Percentiles rank a stretch among this genome's conserved stretches.
Conservation (phyloP, 768 basidiomycete genomes). For the Trametes cinnabarina region DNA sequence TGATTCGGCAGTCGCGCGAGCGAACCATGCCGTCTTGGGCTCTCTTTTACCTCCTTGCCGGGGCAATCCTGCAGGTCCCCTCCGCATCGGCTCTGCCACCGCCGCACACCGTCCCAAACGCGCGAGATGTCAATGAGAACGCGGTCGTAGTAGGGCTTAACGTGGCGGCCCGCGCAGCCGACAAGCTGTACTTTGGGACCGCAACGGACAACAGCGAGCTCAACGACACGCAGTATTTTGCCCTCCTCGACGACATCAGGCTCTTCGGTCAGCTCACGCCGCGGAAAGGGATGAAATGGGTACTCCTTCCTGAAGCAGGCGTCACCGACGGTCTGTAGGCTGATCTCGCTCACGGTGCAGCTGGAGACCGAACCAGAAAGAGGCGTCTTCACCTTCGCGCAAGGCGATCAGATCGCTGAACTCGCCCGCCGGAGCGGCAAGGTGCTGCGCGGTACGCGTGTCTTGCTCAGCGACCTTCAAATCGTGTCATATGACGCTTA, state of each 20-base stretch:
- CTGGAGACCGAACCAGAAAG: constrained; percentile 51
- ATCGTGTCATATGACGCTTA: not conserved
- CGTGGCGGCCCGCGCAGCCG: not conserved
- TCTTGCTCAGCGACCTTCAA: not conserved
- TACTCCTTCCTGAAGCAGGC: too few relatives aligned
- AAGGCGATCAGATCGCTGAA: constrained; percentile 43
- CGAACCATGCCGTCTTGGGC: too few relatives aligned
- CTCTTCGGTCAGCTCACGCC: constrained; percentile 47
- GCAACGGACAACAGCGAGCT: constrained; percentile 48
- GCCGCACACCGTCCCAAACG: too few relatives aligned
- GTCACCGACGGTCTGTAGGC: too few relatives aligned
- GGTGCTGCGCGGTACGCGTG: constrained; percentile 38
- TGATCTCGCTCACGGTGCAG: too few relatives aligned
- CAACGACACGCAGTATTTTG: constrained; percentile 36
- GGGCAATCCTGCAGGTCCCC: too few relatives aligned
- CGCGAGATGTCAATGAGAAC: not conserved
- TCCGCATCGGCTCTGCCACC: too few relatives aligned
- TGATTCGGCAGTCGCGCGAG: too few relatives aligned
- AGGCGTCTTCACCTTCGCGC: constrained; percentile 44
- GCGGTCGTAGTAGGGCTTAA: not conserved
- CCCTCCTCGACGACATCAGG: constrained; percentile 35
- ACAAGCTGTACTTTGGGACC: constrained; percentile 46
- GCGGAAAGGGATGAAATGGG: constrained; percentile 58
- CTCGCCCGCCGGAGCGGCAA: constrained; percentile 45
- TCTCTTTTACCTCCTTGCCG: too few relatives aligned